Conservation (phyloP, 257 asterid genomes). For the Solanum dulcamara region DNA sequence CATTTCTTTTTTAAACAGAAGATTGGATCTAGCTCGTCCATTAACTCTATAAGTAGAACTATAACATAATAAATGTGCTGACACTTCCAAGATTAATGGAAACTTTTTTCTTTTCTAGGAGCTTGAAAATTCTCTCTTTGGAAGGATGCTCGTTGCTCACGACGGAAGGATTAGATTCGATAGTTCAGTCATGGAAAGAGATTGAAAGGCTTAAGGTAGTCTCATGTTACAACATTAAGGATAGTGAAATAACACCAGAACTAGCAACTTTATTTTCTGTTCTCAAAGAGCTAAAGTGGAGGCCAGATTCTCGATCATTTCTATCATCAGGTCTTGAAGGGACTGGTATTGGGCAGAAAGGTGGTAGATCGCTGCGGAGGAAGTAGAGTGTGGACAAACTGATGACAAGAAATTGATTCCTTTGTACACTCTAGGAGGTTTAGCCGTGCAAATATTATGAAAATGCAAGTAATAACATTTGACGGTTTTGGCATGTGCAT, state of each 20-base stretch:
- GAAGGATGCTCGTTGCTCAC: slow-evolving; percentile 90
- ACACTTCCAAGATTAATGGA: background rate
- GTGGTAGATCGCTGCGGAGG: slow-evolving; percentile 62
- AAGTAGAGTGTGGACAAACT: slow-evolving; percentile 19
- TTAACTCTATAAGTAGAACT: background rate
- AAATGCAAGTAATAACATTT: background rate
- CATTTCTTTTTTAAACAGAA: background rate
- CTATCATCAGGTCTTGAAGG: slow-evolving; percentile 60
- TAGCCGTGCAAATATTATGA: background rate
- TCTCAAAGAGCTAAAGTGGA: slow-evolving; percentile 85
- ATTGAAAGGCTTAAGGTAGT: slow-evolving; percentile 69
- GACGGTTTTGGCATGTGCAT: background rate
- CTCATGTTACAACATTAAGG: slow-evolving; percentile 75
- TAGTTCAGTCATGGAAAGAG: slow-evolving; percentile 72
- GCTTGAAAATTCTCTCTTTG: slow-evolving; percentile 51
- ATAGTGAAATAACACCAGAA: slow-evolving; percentile 76
- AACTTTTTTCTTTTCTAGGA: slow-evolving; percentile 33
- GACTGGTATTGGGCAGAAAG: slow-evolving; percentile 81
- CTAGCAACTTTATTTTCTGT: slow-evolving; percentile 60
- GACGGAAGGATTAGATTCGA: slow-evolving; percentile 65
- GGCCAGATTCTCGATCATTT: slow-evolving; percentile 70
- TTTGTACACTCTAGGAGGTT: background rate
- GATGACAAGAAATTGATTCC: background rate
- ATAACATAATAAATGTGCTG: background rate
- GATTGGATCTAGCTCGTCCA: background rate